Evolutionary conservation across 495 filamentous ascomycete species (phyloP), one percentile per base, ranked within the genome.

Genomic region (Tirmania nivea): DNA sequence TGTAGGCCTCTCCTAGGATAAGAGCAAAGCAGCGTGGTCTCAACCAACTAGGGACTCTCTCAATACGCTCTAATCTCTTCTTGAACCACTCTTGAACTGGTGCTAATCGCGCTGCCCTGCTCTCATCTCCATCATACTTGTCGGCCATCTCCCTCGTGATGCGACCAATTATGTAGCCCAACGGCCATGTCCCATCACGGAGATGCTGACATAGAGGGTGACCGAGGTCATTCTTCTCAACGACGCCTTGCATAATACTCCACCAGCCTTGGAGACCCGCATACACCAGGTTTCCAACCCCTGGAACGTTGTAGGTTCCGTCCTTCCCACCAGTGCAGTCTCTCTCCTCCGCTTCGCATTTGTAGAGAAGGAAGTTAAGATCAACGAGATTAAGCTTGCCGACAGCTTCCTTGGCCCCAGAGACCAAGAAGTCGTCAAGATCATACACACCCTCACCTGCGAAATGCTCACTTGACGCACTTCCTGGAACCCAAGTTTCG

Each of bases 241-340:
- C 84, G 57, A 96, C 78, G 55, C 82, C 72, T 58, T 84, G 81
- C 42, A 99, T 71, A 8, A 93, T 71, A 65, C 86, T 95, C 90
- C 88, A 95, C 90, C 90, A 99, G 12, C 92, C 92, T 65, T 99
- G 92, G 31, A 99, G 74, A 48, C 92, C 92, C 54, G 92, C 88
- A 66, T 99, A 99, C 16, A 95, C 84, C 45, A 94, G 72, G 49
- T 82, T 73, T 4, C 88, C 92, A 60, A 83, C 69, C 0, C 79
- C 78, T 10, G 92, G 90, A 57, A 99, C 84, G 49, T 71, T 75
- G 66, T 96, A 99, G 0, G 79, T 79, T 1, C 92, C 92, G 69
- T 96, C 84, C 55, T 77, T 73, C 9, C 84, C 83, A 21, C 73
- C 73, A 54, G 82, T 93, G 1, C 73, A 77, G 55, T 92, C 88